phyloP scores from a whole-genome alignment of 176 grass and related monocot genomes.

The Otatea glauca region DNA sequence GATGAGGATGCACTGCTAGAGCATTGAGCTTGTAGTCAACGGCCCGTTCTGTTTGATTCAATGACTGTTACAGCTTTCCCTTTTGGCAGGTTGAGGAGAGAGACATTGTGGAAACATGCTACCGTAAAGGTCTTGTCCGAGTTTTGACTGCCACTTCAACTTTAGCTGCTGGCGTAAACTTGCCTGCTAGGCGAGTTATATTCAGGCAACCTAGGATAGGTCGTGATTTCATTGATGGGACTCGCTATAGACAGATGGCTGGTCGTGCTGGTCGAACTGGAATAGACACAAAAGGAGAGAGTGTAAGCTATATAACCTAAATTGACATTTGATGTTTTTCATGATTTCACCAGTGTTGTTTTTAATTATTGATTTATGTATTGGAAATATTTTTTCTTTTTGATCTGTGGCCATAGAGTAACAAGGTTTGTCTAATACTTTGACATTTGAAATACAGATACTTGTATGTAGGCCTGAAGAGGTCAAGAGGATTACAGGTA shows the following conservation, averaged over 20 bases:
- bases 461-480: slow-evolving; percentile 91
- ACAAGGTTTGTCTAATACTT: slow-evolving; percentile 32
- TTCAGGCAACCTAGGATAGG: slow-evolving; percentile 91
- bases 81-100: slow-evolving; percentile 88
- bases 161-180: slow-evolving; percentile 95
- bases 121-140: slow-evolving; percentile 86
- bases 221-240: slow-evolving; percentile 96
- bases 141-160: slow-evolving; percentile 98
- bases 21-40: slow-evolving; percentile 12
- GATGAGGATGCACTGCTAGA: neutral
- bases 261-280: slow-evolving; percentile 97
- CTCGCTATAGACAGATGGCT: slow-evolving; percentile 96
- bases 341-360: slow-evolving; percentile 18
- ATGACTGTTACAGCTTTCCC: neutral
- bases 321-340: slow-evolving; percentile 6
- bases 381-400: neutral
- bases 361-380: slow-evolving; percentile 11
- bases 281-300: slow-evolving; percentile 97
- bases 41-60: slow-evolving; percentile 30
- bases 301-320: slow-evolving; percentile 64
- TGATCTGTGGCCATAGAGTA: neutral
- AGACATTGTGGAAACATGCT: slow-evolving; percentile 94
- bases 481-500: slow-evolving; percentile 73
- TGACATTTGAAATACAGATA: slow-evolving; percentile 68
- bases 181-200: slow-evolving; percentile 96